Evolutionary conservation across 1,284 basidiomycete species (phyloP).

Genomic region (Sanghuangporus sanghuang): DNA sequence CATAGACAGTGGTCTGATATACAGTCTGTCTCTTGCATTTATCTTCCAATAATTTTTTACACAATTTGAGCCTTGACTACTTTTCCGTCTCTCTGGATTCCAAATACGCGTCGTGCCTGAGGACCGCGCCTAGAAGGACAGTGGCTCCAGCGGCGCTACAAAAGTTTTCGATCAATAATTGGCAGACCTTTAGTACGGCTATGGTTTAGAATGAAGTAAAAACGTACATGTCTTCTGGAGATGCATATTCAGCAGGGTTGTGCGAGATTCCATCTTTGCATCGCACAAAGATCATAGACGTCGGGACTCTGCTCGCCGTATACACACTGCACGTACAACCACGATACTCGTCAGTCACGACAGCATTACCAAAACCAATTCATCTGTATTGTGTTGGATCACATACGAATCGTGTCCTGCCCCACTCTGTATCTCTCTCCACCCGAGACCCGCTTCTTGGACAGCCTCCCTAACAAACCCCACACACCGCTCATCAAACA

Average conservation of each 20-base stretch:
- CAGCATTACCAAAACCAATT: too few species aligned
- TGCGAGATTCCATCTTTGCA: slow-evolving; percentile 25
- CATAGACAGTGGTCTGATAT: too few species aligned
- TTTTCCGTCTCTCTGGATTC: background rate
- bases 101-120: slow-evolving; percentile 11
- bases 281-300: slow-evolving; percentile 25
- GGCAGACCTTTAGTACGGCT: background rate
- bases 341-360: too few species aligned
- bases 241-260: slow-evolving; percentile 23
- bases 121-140: slow-evolving; percentile 14
- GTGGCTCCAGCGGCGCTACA: slow-evolving; percentile 12
- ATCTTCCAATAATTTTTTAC: background rate
- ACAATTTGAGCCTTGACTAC: background rate
- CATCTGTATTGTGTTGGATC: too few species aligned
- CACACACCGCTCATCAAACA: slow-evolving; percentile 20
- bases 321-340: slow-evolving; percentile 16
- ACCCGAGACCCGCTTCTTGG: slow-evolving; percentile 11
- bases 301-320: slow-evolving; percentile 20
- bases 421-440: slow-evolving; percentile 21
- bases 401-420: slow-evolving; percentile 24
- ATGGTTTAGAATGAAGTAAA: background rate
- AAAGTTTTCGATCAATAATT: background rate
- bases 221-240: slow-evolving; percentile 21
- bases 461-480: slow-evolving; percentile 19
- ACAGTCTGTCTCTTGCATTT: too few species aligned